These are phyloP conservation scores for Coniochaeta sp. DNA, from an alignment of 2,329 filamentous ascomycete genomes.

Conservation along the genomic window DNA sequence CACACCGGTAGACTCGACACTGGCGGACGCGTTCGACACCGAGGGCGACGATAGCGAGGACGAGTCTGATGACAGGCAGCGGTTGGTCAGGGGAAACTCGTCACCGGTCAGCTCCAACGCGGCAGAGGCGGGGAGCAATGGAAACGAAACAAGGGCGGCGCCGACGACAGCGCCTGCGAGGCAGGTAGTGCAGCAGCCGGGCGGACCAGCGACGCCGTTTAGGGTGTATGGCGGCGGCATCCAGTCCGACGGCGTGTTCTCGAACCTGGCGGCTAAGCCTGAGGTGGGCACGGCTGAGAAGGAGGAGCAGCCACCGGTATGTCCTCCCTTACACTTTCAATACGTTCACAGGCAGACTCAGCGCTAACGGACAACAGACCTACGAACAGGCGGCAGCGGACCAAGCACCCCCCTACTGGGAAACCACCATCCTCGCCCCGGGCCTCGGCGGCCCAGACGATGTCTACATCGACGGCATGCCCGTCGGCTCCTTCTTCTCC, in stretches of 20 bases:
- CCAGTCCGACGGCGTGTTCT: constrained; percentile 93
- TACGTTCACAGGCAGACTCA: not conserved
- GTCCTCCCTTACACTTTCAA: constrained; percentile 26
- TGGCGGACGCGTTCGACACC: constrained; percentile 88
- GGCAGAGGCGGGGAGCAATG: constrained; percentile 9
- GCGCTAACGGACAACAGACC: constrained; percentile 52
- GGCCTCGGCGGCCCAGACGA: constrained; percentile 87
- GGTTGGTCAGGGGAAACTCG: constrained; percentile 66
- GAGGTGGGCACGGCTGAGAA: constrained; percentile 70
- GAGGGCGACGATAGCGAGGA: constrained; percentile 71
- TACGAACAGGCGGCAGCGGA: constrained; percentile 98
- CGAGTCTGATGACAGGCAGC: constrained; percentile 74
- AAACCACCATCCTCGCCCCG: constrained; percentile 93
- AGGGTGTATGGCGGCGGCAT: constrained; percentile 65
- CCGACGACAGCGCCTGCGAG: constrained; percentile 14
- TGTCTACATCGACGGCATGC: constrained; percentile 93
- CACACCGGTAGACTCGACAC: constrained; percentile 61
- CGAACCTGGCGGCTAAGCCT: constrained; percentile 87
- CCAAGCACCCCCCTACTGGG: constrained; percentile 95
- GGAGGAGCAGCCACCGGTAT: constrained; percentile 88
- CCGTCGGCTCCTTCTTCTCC: constrained; percentile 79
- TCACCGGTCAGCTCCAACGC: constrained; percentile 17
- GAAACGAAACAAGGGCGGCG: constrained; percentile 6
- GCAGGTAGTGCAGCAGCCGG: constrained; percentile 20
- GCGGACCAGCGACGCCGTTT: constrained; percentile 24